Percentiles rank a stretch among this genome's conserved stretches.
phyloP scores from a whole-genome alignment of 2,329 filamentous ascomycete genomes.

The Thermoascus crustaceus region DNA sequence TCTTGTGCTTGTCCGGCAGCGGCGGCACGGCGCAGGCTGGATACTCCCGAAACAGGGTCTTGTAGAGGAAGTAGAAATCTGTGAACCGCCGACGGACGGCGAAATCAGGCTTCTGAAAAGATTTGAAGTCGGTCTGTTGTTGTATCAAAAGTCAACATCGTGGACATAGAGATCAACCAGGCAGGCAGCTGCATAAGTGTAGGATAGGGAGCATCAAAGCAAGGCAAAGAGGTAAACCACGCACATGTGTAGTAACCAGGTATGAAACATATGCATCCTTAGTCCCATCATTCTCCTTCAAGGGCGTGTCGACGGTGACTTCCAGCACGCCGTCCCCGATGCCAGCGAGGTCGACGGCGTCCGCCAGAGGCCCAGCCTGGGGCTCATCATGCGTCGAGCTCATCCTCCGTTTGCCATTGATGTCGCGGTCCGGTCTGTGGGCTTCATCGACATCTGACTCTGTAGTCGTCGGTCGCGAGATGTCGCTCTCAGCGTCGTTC shows the following conservation, averaged over 20 bases:
- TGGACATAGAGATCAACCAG: constrained; percentile 1
- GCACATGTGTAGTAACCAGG: constrained; percentile 79
- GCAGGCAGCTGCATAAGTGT: constrained; percentile 13
- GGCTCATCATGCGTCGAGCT: constrained; percentile 38
- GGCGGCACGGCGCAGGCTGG: constrained; percentile 89
- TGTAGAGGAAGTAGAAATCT: constrained; percentile 95
- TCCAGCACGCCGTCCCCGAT: constrained; percentile 68
- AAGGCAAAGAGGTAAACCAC: constrained; percentile 19
- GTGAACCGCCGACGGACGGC: constrained; percentile 85
- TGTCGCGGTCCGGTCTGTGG: constrained; percentile 27
- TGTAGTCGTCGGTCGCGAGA: constrained; percentile 32
- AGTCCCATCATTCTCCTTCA: constrained; percentile 93
- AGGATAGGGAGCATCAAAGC: neutral
- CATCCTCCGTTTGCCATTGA: constrained; percentile 43
- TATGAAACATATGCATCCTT: constrained; percentile 98
- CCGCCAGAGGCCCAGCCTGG: constrained; percentile 44
- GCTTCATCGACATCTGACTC: constrained; percentile 34
- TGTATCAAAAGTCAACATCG: constrained; percentile 5
- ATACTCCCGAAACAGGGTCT: constrained; percentile 77
- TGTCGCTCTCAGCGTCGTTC: constrained; percentile 48
- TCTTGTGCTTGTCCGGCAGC: constrained; percentile 95
- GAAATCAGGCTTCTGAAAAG: constrained; percentile 76
- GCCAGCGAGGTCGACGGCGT: constrained; percentile 53
- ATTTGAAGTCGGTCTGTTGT: constrained; percentile 77
- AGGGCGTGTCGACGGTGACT: constrained; percentile 71